These are phyloP conservation scores for Orobanche coerulescens DNA, from an alignment of 257 asterid genomes.

Conservation along the genomic window DNA sequence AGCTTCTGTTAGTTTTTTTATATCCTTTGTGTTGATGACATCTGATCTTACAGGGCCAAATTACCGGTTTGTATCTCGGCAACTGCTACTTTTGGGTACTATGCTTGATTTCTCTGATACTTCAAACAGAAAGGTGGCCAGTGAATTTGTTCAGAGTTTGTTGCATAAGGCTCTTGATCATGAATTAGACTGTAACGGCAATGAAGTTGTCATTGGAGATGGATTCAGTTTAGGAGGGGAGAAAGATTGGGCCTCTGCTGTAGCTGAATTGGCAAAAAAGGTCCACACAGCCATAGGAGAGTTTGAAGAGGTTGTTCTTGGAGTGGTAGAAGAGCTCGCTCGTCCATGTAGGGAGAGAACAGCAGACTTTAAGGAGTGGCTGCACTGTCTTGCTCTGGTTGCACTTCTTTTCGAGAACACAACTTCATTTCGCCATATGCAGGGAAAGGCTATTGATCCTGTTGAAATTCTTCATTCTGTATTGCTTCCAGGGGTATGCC, in stretches of 20 bases:
- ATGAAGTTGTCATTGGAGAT: conserved; percentile 68
- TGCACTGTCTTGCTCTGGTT: conserved; percentile 79
- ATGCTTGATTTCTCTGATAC: conserved; percentile 87
- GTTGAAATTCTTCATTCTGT: conserved; percentile 66
- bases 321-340: conserved; percentile 77
- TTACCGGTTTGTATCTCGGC: conserved; percentile 77
- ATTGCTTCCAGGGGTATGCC: conserved; percentile 88
- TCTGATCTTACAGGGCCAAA: conserved; percentile 55
- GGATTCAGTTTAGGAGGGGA: conserved; percentile 94
- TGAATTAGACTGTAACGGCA: conserved; percentile 75
- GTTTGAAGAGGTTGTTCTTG: conserved; percentile 68
- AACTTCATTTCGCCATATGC: conserved; percentile 61
- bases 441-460: conserved; percentile 66
- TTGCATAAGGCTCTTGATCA: conserved; percentile 63
- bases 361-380: conserved; percentile 81
- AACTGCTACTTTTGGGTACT: conserved; percentile 75
- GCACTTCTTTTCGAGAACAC: conserved; percentile 76
- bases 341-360: conserved; percentile 94
- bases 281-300: conserved; percentile 80
- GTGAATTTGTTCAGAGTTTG: conserved; percentile 65
- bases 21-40: conserved; percentile 12
- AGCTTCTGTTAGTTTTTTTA: conserved; percentile 3
- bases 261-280: conserved; percentile 64
- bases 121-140: conserved; percentile 76
- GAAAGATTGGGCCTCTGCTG: conserved; percentile 89